A percentile compares a stretch with the other conserved stretches of the same genome.
Evolutionary conservation across 2,329 filamentous ascomycete species (phyloP).

Genomic region (Aspergillus ustus): DNA sequence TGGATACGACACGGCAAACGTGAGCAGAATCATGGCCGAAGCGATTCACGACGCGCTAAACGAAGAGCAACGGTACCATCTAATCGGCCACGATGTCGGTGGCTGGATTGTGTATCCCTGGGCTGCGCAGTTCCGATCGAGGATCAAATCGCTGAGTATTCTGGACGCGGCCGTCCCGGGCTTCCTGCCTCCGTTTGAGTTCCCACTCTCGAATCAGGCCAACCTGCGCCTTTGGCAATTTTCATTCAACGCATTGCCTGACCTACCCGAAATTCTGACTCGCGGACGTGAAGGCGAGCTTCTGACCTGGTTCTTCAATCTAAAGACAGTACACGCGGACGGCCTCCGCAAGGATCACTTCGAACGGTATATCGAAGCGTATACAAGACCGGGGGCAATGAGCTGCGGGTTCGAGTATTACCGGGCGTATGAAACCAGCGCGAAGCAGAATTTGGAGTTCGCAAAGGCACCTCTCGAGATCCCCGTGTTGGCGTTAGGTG

Average conservation of each 20-base stretch:
- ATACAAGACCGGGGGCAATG: conserved; percentile 31
- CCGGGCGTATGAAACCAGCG: conserved; percentile 27
- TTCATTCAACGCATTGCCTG: conserved; percentile 32
- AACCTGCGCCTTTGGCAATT: conserved; percentile 34
- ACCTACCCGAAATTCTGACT: conserved; percentile 31
- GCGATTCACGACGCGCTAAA: conserved; percentile 16
- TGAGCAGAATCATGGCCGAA: conserved; percentile 30
- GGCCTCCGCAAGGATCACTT: conserved; percentile 19
- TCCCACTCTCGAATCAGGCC: conserved; percentile 23
- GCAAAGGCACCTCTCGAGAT: conserved; percentile 25
- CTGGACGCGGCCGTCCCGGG: conserved; percentile 28
- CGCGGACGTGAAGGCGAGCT: conserved; percentile 28
- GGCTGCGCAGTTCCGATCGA: conserved; percentile 28
- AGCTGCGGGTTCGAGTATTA: conserved; percentile 33
- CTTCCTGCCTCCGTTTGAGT: conserved; percentile 23
- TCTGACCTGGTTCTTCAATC: conserved; percentile 31
- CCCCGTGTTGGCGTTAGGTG: conserved; percentile 26
- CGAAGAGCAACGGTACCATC: conserved; percentile 27
- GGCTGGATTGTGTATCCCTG: conserved; percentile 32
- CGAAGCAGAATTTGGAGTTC: conserved; percentile 29
- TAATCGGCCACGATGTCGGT: conserved; percentile 34
- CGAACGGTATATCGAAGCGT: conserved; percentile 28
- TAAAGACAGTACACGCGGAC: conserved; percentile 25
- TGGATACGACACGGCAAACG: conserved; percentile 29
- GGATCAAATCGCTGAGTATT: conserved; percentile 29